Conservation (phyloP, 1,284 basidiomycete species). For the Termitomyces sp. region DNA sequence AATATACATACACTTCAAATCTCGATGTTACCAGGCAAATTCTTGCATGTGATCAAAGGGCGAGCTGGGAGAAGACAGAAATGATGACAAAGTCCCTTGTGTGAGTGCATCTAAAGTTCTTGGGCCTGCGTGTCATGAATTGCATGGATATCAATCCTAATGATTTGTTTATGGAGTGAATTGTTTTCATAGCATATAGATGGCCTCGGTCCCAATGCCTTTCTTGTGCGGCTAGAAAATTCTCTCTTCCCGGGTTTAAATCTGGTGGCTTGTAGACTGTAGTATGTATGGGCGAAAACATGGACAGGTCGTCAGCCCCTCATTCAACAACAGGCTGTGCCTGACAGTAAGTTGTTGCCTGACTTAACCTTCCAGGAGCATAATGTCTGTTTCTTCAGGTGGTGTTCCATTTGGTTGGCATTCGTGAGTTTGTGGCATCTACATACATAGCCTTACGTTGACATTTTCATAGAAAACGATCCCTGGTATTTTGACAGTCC, state of each 20-base stretch:
- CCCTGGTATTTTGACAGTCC: slow-evolving; percentile 32
- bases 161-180: no score
- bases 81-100: slow-evolving; percentile 23
- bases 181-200: no score
- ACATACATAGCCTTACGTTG: no score
- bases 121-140: neutral
- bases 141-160: neutral
- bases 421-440: slow-evolving; percentile 35
- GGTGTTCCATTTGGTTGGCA: slow-evolving; percentile 46
- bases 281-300: slow-evolving; percentile 46
- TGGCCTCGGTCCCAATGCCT: no score
- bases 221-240: no score
- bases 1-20: slow-evolving; percentile 42
- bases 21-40: slow-evolving; percentile 44
- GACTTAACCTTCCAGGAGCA: no score
- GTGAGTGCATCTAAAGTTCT: slow-evolving; percentile 21
- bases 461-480: slow-evolving; percentile 36
- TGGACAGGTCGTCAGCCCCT: slow-evolving; percentile 42
- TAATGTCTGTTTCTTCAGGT: slow-evolving; percentile 22
- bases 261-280: slow-evolving; percentile 35
- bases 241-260: slow-evolving; percentile 34
- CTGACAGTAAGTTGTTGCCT: neutral
- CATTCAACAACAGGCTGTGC: slow-evolving; percentile 45
- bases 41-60: slow-evolving; percentile 31
- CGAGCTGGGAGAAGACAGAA: slow-evolving; percentile 38